Conservation (phyloP, 805 yeast species). For the Wickerhamomyces ciferrii region DNA sequence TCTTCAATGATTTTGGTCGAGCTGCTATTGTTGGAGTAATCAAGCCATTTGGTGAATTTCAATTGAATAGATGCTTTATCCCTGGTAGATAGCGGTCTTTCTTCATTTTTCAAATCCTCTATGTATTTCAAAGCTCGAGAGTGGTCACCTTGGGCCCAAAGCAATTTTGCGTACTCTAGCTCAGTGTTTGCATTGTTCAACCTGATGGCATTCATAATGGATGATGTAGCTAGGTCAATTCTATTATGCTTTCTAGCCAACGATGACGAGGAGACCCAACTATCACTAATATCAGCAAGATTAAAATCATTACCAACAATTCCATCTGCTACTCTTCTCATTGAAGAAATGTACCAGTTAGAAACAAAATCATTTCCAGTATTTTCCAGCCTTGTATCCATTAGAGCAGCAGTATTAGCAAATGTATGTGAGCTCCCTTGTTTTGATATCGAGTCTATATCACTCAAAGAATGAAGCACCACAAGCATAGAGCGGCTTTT, state of each 20-base stretch:
- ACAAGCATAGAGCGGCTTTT: slow-evolving; percentile 44
- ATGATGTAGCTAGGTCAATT: slow-evolving; percentile 65
- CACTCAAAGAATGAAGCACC: slow-evolving; percentile 56
- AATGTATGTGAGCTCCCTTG: neutral
- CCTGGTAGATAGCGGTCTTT: slow-evolving; percentile 14
- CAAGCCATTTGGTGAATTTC: slow-evolving; percentile 85
- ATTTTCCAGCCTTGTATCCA: slow-evolving; percentile 21
- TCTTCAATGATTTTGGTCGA: slow-evolving; percentile 67
- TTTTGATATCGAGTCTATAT: slow-evolving; percentile 32
- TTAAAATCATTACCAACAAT: slow-evolving; percentile 17
- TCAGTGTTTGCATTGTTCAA: slow-evolving; percentile 40
- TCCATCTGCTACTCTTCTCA: slow-evolving; percentile 46
- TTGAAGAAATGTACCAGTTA: slow-evolving; percentile 52
- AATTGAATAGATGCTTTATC: slow-evolving; percentile 46
- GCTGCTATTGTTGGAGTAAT: slow-evolving; percentile 76
- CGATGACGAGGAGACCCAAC: slow-evolving; percentile 55
- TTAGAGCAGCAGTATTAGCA: slow-evolving; percentile 4
- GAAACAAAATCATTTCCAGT: slow-evolving; percentile 52
- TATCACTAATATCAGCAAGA: slow-evolving; percentile 35
- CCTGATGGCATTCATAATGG: slow-evolving; percentile 51
- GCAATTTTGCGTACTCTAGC: slow-evolving; percentile 71
- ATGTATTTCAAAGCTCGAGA: slow-evolving; percentile 74
- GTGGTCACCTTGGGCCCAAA: slow-evolving; percentile 89
- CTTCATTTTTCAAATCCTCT: slow-evolving; percentile 29
- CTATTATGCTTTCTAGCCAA: slow-evolving; percentile 65